Evolutionary conservation across 768 basidiomycete species (phyloP).

Genomic region (Glaciozyma antarctica): DNA sequence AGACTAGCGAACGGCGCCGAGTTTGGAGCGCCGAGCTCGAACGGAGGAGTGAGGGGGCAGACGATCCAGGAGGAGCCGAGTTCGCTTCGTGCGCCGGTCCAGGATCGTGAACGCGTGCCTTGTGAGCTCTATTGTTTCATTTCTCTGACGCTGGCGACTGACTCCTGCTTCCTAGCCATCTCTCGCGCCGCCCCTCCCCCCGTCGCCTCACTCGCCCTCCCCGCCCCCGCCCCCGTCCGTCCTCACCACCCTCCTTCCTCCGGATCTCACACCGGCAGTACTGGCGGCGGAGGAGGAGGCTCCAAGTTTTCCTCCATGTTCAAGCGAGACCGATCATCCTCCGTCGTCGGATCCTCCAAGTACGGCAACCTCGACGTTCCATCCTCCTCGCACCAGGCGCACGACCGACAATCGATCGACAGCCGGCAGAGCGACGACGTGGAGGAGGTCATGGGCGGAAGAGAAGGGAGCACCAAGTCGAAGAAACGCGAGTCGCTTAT

Average conservation of each 20-base stretch:
- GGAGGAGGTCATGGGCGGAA: background rate
- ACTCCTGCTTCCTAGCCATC: background rate
- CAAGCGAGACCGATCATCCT: constrained; percentile 26
- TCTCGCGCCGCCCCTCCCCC: constrained; percentile 6
- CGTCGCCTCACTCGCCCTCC: constrained; percentile 15
- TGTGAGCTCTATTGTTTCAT: background rate
- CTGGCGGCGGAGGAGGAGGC: background rate
- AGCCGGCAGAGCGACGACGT: constrained; percentile 7
- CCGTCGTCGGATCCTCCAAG: constrained; percentile 21
- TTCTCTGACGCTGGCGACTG: background rate
- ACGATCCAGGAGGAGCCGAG: constrained; percentile 2
- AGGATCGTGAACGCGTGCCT: background rate
- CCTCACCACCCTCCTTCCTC: constrained; percentile 7
- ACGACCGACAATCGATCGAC: background rate
- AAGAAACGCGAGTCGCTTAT: constrained; percentile 16
- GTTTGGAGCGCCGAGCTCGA: constrained; percentile 8
- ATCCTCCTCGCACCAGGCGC: background rate
- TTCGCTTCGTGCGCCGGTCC: background rate
- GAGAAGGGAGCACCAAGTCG: background rate
- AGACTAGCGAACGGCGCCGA: constrained; percentile 1
- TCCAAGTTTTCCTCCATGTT: constrained; percentile 22
- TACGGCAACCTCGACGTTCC: constrained; percentile 16
- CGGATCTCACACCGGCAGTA: no score
- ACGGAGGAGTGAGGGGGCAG: constrained; percentile 1
- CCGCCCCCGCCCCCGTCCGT: constrained; percentile 2